Evolutionary conservation across 2,329 filamentous ascomycete species (phyloP).

Genomic region (Colletotrichum sidae): DNA sequence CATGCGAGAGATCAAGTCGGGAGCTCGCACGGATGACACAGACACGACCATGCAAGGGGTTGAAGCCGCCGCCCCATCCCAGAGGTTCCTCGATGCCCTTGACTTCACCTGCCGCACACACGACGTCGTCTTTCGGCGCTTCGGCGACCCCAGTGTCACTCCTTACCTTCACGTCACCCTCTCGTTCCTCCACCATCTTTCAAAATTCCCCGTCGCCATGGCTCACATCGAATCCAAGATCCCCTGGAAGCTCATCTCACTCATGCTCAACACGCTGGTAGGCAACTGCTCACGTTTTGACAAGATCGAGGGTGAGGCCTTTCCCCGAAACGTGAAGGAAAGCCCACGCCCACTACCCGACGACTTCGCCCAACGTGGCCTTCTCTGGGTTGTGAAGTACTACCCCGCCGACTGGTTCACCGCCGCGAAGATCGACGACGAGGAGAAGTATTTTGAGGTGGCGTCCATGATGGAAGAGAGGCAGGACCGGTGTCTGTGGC

Average conservation of each 20-base stretch:
- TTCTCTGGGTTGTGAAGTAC: conserved; percentile 65
- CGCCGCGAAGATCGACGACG: conserved; percentile 70
- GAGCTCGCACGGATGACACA: not conserved
- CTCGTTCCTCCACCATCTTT: conserved; percentile 66
- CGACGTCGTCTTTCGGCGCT: conserved; percentile 32
- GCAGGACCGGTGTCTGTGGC: conserved; percentile 68
- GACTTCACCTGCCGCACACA: conserved; percentile 40
- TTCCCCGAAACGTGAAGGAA: conserved; percentile 59
- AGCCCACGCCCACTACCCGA: conserved; percentile 71
- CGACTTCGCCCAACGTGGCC: conserved; percentile 74
- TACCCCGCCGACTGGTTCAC: conserved; percentile 70
- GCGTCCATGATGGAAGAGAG: conserved; percentile 69
- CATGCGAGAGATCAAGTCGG: not conserved
- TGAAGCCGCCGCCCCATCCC: rapidly evolving
- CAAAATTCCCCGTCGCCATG: conserved; percentile 55
- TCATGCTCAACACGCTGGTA: conserved; percentile 52
- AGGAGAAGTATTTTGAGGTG: conserved; percentile 73
- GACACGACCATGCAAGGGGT: not conserved
- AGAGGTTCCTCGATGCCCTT: conserved; percentile 72
- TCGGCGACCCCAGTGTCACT: conserved; percentile 69
- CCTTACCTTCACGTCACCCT: conserved; percentile 73
- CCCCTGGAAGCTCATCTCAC: conserved; percentile 65
- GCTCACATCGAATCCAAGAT: conserved; percentile 55
- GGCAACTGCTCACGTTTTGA: not conserved
- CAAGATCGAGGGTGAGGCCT: conserved; percentile 49